These are phyloP conservation scores for Dictyostelium brefeldianum DNA, from an alignment of 78 protist genomes.

Conservation along the genomic window DNA sequence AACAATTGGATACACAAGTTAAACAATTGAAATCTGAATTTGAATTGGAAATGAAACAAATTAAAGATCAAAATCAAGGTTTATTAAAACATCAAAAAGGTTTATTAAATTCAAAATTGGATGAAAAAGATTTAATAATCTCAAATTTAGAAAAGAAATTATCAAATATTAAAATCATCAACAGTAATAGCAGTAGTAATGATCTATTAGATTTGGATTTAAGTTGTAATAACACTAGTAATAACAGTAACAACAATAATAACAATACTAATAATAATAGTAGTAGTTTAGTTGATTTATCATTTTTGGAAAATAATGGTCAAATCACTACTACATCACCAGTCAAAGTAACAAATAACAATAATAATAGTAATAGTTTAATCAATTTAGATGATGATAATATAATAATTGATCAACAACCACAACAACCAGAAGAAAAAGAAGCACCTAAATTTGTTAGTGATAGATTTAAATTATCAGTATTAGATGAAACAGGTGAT, in stretches of 20 bases:
- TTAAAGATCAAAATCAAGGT: slow-evolving; percentile 69
- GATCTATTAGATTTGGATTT: neutral
- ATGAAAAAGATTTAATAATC: slow-evolving; percentile 25
- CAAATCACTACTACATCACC: neutral
- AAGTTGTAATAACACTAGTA: neutral
- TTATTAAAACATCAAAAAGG: slow-evolving; percentile 64
- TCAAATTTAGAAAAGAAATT: slow-evolving; percentile 45
- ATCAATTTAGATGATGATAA: slow-evolving; percentile 8
- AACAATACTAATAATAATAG: slow-evolving; percentile 7
- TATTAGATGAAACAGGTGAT: slow-evolving; percentile 70
- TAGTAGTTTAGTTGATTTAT: slow-evolving; percentile 15
- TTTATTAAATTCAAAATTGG: slow-evolving; percentile 39
- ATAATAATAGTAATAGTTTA: slow-evolving; percentile 20
- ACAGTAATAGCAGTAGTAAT: neutral
- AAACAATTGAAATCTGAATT: neutral
- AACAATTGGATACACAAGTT: slow-evolving; percentile 21
- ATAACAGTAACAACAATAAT: neutral
- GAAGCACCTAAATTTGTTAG: neutral
- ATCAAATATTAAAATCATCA: neutral
- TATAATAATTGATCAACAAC: neutral
- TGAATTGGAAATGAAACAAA: slow-evolving; percentile 41
- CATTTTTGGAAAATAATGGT: slow-evolving; percentile 1
- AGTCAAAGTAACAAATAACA: neutral
- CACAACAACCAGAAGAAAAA: neutral
- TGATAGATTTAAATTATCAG: slow-evolving; percentile 67